Conservation (phyloP, 2,329 filamentous ascomycete genomes). For the Exophiala alcalophila region DNA sequence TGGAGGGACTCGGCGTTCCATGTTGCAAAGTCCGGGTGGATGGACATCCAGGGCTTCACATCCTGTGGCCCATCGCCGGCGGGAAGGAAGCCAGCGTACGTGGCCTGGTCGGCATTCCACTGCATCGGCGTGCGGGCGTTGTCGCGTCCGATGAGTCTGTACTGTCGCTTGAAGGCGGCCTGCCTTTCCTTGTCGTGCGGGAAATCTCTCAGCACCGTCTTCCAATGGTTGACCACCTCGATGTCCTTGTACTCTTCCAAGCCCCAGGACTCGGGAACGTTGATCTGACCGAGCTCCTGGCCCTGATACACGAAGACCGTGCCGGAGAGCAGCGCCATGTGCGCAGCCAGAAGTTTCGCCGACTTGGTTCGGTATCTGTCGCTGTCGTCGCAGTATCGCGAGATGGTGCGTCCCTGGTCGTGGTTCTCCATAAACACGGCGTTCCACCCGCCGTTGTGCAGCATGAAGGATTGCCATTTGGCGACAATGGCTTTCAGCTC, state of each 20-base stretch:
- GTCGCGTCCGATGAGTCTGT: constrained; percentile 40
- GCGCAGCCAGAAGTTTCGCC: constrained; percentile 56
- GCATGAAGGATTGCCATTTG: constrained; percentile 53
- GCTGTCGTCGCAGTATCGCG: constrained; percentile 50
- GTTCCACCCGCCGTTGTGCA: constrained; percentile 52
- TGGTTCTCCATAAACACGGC: constrained; percentile 64
- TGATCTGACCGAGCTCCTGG: constrained; percentile 60
- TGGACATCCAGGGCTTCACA: constrained; percentile 57
- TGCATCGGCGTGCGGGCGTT: constrained; percentile 67
- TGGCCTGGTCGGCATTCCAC: constrained; percentile 51
- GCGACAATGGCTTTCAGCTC: constrained; percentile 50
- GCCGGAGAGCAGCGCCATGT: constrained; percentile 49
- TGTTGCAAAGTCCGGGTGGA: constrained; percentile 52
- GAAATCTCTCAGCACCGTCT: constrained; percentile 25
- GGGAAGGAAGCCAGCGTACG: constrained; percentile 60
- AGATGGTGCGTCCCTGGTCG: constrained; percentile 57
- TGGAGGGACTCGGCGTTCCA: constrained; percentile 60
- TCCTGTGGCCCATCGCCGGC: constrained; percentile 4
- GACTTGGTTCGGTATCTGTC: constrained; percentile 44
- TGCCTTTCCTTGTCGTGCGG: constrained; percentile 15
- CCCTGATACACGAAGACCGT: constrained; percentile 60
- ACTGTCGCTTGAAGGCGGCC: constrained; percentile 11
- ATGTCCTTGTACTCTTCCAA: constrained; percentile 44
- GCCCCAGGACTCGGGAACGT: constrained; percentile 51
- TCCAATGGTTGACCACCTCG: constrained; percentile 52